Percentiles rank a stretch among this genome's conserved stretches.
Conservation (phyloP, 1,284 basidiomycete species). For the Microbotryum saponariae region DNA sequence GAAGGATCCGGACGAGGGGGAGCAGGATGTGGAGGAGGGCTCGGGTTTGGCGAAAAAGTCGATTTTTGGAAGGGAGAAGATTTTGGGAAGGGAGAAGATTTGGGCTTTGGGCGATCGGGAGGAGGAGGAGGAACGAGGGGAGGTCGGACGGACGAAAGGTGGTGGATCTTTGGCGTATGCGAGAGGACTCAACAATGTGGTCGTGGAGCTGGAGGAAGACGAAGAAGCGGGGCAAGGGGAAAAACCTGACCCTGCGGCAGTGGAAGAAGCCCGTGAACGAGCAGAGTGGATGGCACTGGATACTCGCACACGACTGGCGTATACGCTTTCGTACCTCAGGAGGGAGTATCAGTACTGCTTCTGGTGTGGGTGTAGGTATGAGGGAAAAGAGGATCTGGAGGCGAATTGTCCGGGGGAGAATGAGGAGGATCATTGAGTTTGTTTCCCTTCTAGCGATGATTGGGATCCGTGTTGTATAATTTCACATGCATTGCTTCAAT, state of each 20-base stretch:
- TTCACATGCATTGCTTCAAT: not conserved
- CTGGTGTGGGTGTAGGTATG: conserved; percentile 74
- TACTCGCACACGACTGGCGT: conserved; percentile 57
- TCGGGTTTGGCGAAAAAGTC: conserved; percentile 3
- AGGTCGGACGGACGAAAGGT: conserved; percentile 5
- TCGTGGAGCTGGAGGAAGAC: conserved; percentile 19
- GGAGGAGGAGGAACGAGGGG: conserved; percentile 9
- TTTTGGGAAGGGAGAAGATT: conserved; percentile 9
- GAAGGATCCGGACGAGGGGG: conserved; percentile 31
- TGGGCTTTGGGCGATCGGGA: conserved; percentile 15
- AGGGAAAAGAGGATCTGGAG: conserved; percentile 54
- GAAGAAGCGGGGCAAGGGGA: conserved; percentile 12
- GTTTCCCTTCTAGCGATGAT: conserved; percentile 5
- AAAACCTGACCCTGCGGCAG: not conserved
- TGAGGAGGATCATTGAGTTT: conserved; percentile 58
- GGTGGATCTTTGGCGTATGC: conserved; percentile 17
- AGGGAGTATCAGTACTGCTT: conserved; percentile 57
- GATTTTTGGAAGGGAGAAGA: conserved; percentile 5
- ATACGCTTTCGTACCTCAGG: conserved; percentile 65
- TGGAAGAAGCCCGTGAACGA: conserved; percentile 7
- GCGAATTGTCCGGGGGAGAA: conserved; percentile 62
- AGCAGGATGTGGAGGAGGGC: conserved; percentile 14
- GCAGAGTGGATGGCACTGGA: conserved; percentile 24
- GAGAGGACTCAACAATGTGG: conserved; percentile 19
- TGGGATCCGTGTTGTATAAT: not conserved